Evolutionary conservation across 1,284 basidiomycete species (phyloP).

Genomic region (Gymnopus androsaceus): DNA sequence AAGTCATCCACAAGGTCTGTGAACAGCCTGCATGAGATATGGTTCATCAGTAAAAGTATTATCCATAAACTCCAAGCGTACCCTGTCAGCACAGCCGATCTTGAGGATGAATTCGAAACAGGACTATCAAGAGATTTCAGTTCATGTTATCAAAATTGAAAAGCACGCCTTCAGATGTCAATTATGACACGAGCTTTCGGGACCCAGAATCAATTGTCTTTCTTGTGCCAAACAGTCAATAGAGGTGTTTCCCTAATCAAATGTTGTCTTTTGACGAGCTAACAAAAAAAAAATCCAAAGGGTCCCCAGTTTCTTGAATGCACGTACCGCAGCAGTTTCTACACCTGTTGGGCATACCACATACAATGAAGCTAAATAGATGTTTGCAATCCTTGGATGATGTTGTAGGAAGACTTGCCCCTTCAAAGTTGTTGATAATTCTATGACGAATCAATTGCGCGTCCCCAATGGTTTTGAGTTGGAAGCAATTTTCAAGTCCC

Average conservation of each 20-base stretch:
- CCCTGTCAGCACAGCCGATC: conserved; percentile 64
- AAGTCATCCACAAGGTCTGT: conserved; percentile 88
- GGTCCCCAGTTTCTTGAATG: conserved; percentile 12
- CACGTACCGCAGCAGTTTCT: conserved; percentile 71
- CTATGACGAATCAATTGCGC: conserved; percentile 86
- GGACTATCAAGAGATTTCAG: conserved; percentile 41
- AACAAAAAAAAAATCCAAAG: no score
- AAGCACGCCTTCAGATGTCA: conserved; percentile 65
- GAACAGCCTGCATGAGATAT: conserved; percentile 66
- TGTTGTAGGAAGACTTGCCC: conserved; percentile 88
- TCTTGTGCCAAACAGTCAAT: conserved; percentile 90
- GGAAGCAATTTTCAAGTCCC: conserved; percentile 91
- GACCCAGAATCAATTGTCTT: conserved; percentile 94
- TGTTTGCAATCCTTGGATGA: conserved; percentile 84
- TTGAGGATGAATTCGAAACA: conserved; percentile 54
- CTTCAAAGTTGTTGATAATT: conserved; percentile 94
- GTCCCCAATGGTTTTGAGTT: conserved; percentile 93
- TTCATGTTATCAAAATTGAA: conserved; percentile 6
- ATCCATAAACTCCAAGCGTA: conserved; percentile 25
- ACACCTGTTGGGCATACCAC: conserved; percentile 83
- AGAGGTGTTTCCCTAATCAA: conserved; percentile 74
- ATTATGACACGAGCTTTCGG: conserved; percentile 81
- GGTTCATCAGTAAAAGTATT: not conserved
- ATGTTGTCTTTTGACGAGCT: conserved; percentile 76
- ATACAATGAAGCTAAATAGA: conserved; percentile 90